phyloP scores from a whole-genome alignment of 345 rosid species.

The Pistacia vera region DNA sequence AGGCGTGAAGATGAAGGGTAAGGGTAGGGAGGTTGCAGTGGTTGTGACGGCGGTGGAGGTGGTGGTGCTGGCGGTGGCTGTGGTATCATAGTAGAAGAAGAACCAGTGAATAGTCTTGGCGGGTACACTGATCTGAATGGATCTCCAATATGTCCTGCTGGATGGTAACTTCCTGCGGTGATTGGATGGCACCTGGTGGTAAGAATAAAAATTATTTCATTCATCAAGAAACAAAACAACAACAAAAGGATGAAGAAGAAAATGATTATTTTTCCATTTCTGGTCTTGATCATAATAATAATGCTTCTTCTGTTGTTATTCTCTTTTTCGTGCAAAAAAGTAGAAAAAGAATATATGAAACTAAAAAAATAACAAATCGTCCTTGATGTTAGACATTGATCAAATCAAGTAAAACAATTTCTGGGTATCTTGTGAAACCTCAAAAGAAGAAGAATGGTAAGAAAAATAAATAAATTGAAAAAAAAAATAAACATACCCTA shows the following conservation, averaged over 20 bases:
- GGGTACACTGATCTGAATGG: slow-evolving; percentile 60
- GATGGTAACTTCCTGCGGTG: slow-evolving; percentile 43
- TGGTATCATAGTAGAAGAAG: slow-evolving; percentile 38
- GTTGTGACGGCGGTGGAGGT: slow-evolving; percentile 30
- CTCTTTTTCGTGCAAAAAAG: background rate
- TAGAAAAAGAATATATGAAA: background rate
- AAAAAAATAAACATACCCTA: slow-evolving; percentile 36
- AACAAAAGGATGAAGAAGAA: background rate
- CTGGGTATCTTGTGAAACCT: background rate
- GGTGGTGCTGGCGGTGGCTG: slow-evolving; percentile 35
- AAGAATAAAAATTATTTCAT: background rate
- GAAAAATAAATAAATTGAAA: background rate
- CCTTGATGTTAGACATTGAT: background rate
- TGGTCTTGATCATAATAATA: background rate
- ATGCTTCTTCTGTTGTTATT: background rate
- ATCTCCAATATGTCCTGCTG: slow-evolving; percentile 51
- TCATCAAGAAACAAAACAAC: background rate
- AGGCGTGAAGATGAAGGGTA: slow-evolving; percentile 56
- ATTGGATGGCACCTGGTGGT: slow-evolving; percentile 50
- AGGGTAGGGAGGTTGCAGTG: slow-evolving; percentile 27
- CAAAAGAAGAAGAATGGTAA: background rate
- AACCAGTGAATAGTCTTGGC: slow-evolving; percentile 53
- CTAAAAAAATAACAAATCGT: background rate
- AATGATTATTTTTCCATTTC: background rate
- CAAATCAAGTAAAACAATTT: slow-evolving; percentile 8